phyloP scores from a whole-genome alignment of 2,329 filamentous ascomycete genomes.

The Macrophomina phaseolina region DNA sequence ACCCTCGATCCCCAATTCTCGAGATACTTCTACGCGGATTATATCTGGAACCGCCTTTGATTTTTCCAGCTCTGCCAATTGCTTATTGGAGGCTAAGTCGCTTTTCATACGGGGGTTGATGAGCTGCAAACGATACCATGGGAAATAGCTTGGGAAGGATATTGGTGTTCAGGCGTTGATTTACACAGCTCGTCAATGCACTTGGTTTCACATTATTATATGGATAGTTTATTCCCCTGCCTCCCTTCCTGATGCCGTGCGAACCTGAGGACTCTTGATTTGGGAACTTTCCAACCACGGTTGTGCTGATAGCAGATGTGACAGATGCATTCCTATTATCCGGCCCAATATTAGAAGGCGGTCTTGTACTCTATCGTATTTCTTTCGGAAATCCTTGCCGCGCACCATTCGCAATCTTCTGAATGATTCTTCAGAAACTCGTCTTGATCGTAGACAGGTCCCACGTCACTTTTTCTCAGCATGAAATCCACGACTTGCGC shows the following conservation, averaged over 20 bases:
- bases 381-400: not conserved
- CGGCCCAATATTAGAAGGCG: too few species aligned
- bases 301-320: too few species aligned
- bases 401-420: conserved; percentile 5
- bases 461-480: not conserved
- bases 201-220: too few species aligned
- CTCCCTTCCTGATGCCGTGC: too few species aligned
- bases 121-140: conserved; percentile 2
- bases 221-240: too few species aligned
- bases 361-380: too few species aligned
- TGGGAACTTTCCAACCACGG: too few species aligned
- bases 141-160: not conserved
- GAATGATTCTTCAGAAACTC: not conserved
- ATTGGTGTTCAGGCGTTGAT: conserved; percentile 6
- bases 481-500: not conserved
- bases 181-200: too few species aligned
- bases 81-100: not conserved
- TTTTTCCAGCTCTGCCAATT: not conserved
- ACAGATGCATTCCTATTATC: too few species aligned
- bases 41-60: conserved; percentile 89
- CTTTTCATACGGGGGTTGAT: not conserved
- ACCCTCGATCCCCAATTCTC: conserved; percentile 94
- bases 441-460: not conserved
- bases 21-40: conserved; percentile 90
- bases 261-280: too few species aligned